Base-by-base conservation (phyloP, 2,329 filamentous ascomycete species). In the Akanthomyces muscarius region DNA sequence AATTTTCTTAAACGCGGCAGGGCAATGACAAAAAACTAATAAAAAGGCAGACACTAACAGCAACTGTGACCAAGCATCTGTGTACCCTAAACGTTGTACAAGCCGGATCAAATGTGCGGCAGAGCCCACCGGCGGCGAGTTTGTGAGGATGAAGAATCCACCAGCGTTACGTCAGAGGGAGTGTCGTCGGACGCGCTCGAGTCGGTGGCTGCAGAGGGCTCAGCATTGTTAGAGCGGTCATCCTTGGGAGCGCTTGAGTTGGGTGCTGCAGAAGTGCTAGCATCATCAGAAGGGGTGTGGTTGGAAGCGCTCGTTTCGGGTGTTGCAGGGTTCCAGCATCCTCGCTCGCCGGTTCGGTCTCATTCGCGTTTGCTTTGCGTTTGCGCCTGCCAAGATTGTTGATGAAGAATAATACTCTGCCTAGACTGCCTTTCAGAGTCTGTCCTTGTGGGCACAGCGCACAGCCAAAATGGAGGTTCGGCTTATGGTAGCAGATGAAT, bases 401-500 rank as follows among this genome's bases (percentile, higher is more conserved):
- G 42, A 55, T 50, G 30, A 50, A 58, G 13, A 5, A 30, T 30
- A 30, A 30, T 4, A 30, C 4, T 30, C 6, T 30, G 62, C 41
- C 47, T 28, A 59, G 21, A 13, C 28, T 41, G 16, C 18, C 11
- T 16, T 21, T 7, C 10, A 50, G 41, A 18, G 10, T 41, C 23
- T 23, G 48, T n/a, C 28, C 21, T 16, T 10, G 5, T 23, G 23
- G 28, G 30, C 71, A 73, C 6, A 66, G 18, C 0, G 59, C 58
- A 61, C 76, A 78, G 0, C 51, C 47, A 45, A 74, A 74, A 11
- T 65, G 57, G 59, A 72, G 63, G 3, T 66, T 62, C 28, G 23
- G 45, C 45, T 71, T 71, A 58, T 71, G 67, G 62, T 79, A 78
- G 66, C 74, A 65, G 66, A 79, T 73, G 38, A 74, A 73, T 38